phyloP scores from a whole-genome alignment of 768 basidiomycete species.

The Pleurotus cornucopiae region DNA sequence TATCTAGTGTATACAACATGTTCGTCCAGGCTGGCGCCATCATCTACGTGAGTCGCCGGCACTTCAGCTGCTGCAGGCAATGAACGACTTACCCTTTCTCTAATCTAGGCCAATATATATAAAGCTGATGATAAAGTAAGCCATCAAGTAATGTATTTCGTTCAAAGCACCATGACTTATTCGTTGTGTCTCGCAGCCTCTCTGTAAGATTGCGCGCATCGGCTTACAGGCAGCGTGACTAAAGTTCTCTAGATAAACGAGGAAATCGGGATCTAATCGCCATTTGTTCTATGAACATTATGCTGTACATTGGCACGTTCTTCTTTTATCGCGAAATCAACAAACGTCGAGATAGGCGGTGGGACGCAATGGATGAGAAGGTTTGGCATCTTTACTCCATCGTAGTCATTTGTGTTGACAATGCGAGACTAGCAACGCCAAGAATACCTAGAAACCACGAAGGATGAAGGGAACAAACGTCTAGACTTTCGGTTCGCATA shows the following conservation, averaged over 20 bases:
- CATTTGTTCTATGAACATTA: conserved; percentile 51
- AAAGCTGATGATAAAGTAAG: conserved; percentile 42
- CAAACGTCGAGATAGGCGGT: conserved; percentile 40
- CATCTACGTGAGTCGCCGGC: conserved; percentile 31
- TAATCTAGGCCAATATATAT: conserved; percentile 48
- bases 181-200: conserved; percentile 17
- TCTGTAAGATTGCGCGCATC: conserved; percentile 23
- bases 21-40: conserved; percentile 57
- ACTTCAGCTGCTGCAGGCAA: not conserved
- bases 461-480: conserved; percentile 54
- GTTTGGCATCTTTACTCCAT: conserved; percentile 19
- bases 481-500: conserved; percentile 64
- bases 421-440: conserved; percentile 39
- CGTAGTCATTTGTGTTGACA: not conserved
- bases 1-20: conserved; percentile 51
- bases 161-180: not conserved
- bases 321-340: conserved; percentile 55
- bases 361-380: conserved; percentile 46
- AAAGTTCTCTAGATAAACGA: conserved; percentile 39
- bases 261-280: conserved; percentile 55
- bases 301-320: conserved; percentile 46
- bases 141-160: not conserved
- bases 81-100: not conserved
- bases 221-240: not conserved
- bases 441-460: conserved; percentile 57